Conservation (phyloP, 2,329 filamentous ascomycete species). For the Verticillium isaacii region DNA sequence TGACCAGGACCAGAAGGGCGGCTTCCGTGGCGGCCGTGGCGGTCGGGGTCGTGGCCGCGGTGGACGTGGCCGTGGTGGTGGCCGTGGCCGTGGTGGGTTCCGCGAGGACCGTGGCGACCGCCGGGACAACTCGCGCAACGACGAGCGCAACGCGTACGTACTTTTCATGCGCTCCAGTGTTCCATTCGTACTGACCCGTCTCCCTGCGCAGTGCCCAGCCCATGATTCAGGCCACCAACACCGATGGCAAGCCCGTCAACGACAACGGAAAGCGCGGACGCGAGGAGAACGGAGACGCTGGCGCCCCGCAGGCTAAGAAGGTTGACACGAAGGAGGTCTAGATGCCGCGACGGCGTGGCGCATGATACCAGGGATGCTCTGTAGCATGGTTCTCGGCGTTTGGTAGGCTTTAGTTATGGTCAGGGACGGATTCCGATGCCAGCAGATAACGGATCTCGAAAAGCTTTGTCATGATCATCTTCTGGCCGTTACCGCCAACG, state of each 20-base stretch:
- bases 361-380: neutral
- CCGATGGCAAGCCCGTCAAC: constrained; percentile 25
- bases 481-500: neutral
- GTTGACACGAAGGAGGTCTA: constrained; percentile 46
- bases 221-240: constrained; percentile 41
- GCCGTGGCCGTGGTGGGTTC: constrained; percentile 29
- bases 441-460: neutral
- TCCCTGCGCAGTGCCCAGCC: constrained; percentile 24
- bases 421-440: neutral
- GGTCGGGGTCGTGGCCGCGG: constrained; percentile 30
- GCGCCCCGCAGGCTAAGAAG: constrained; percentile 56
- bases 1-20: constrained; percentile 56
- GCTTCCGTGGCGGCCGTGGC: constrained; percentile 44
- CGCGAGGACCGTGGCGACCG: constrained; percentile 27
- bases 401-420: neutral
- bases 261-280: constrained; percentile 49
- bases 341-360: constrained; percentile 1
- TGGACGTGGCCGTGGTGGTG: constrained; percentile 38
- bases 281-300: constrained; percentile 41
- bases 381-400: neutral
- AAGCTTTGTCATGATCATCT: neutral
- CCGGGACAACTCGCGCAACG: constrained; percentile 22
- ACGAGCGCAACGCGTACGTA: constrained; percentile 28
- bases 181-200: constrained; percentile 2
- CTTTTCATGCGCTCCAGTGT: neutral